Evolutionary conservation across 129 eudicot genomes (phyloP).

Genomic region (Saposhnikovia divaricata): DNA sequence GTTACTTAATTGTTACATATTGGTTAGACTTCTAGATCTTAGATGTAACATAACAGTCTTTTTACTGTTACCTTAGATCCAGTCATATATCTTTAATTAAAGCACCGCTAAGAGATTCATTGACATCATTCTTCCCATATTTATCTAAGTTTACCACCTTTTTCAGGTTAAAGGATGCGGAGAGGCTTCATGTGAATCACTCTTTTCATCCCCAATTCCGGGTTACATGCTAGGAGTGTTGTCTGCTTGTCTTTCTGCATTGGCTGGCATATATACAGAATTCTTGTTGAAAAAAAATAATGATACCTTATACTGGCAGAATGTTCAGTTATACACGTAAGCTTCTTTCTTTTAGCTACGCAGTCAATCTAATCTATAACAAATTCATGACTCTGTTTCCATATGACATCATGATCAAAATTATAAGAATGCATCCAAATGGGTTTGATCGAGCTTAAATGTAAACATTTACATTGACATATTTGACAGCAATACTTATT

Average conservation of each 20-base stretch:
- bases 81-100: not conserved
- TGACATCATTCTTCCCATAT: not conserved
- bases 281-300: conserved; percentile 91
- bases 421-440: not conserved
- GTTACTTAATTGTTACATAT: not conserved
- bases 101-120: not conserved
- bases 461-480: not conserved
- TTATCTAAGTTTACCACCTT: conserved; percentile 5
- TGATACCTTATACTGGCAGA: conserved; percentile 95
- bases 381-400: not conserved
- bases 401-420: not conserved
- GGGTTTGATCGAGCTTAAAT: not conserved
- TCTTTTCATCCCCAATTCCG: conserved; percentile 90
- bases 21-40: not conserved
- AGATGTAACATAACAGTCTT: not conserved
- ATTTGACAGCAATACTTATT: not conserved
- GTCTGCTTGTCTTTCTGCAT: conserved; percentile 96
- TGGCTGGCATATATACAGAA: conserved; percentile 97
- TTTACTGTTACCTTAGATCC: not conserved
- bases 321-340: conserved; percentile 82
- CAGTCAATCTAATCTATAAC: not conserved
- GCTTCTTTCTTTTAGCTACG: conserved; percentile 20
- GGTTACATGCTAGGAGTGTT: conserved; percentile 83
- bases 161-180: conserved; percentile 93
- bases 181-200: conserved; percentile 78